Evolutionary conservation across 2,329 filamentous ascomycete genomes (phyloP).

Genomic region (Alternaria sp.): DNA sequence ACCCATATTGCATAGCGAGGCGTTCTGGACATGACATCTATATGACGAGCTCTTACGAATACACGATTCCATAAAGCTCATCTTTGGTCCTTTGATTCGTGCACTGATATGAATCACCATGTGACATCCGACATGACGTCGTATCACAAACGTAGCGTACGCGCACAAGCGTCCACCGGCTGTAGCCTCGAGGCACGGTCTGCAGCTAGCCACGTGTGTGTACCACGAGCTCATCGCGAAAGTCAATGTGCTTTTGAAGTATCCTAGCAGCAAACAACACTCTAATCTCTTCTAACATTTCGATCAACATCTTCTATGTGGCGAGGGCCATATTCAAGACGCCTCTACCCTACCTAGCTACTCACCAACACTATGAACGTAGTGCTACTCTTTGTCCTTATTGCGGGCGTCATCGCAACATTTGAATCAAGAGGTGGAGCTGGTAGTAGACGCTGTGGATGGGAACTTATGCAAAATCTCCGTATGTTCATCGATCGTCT

Average conservation of each 20-base stretch:
- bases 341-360: neutral
- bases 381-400: neutral
- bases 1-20: constrained; percentile 37
- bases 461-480: constrained; percentile 22
- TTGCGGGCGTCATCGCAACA: neutral
- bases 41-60: constrained; percentile 1
- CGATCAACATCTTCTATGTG: neutral
- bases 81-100: neutral
- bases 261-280: neutral
- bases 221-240: neutral
- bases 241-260: neutral
- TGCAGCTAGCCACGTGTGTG: constrained; percentile 19
- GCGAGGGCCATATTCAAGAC: neutral
- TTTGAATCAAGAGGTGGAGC: neutral
- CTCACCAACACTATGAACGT: neutral
- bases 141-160: neutral
- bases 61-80: neutral
- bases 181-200: constrained; percentile 10
- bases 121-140: constrained; percentile 9
- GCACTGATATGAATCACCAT: neutral
- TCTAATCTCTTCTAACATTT: neutral
- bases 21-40: constrained; percentile 16
- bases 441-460: constrained; percentile 9
- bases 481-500: neutral
- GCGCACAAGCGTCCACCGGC: constrained; percentile 7